These are phyloP conservation scores for Jatropha multifida DNA, from an alignment of 441 rosid species.

Conservation along the genomic window DNA sequence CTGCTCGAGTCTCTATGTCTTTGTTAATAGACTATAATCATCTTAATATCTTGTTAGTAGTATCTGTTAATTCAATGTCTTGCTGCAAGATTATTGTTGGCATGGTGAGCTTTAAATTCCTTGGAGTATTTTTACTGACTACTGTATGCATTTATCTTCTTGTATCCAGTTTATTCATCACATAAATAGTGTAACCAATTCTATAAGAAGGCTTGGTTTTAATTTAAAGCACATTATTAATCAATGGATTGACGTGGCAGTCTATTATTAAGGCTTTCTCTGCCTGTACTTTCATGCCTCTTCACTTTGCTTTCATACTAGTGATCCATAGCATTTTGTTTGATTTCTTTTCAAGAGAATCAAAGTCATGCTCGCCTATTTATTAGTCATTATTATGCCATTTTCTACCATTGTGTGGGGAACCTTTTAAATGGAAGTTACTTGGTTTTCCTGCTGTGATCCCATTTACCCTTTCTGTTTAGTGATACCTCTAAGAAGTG, in stretches of 20 bases:
- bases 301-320: neutral
- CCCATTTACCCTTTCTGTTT: neutral
- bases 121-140: neutral
- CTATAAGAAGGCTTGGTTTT: conserved; percentile 2
- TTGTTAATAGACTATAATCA: neutral
- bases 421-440: neutral
- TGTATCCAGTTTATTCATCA: neutral
- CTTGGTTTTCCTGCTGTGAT: neutral
- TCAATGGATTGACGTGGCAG: neutral
- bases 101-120: too few species aligned
- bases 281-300: neutral
- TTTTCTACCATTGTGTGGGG: neutral
- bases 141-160: neutral
- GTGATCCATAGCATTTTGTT: neutral
- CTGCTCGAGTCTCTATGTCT: neutral
- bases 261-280: neutral
- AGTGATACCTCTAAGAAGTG: neutral
- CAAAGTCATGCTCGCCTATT: neutral
- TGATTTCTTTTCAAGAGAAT: neutral
- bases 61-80: neutral
- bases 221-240: neutral
- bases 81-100: neutral
- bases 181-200: neutral
- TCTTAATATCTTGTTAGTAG: neutral
- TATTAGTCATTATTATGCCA: neutral